Evolutionary conservation across 1,284 basidiomycete genomes (phyloP), one percentile per base, ranked within the genome.

Genomic region (Lentinula novae-zelandiae): DNA sequence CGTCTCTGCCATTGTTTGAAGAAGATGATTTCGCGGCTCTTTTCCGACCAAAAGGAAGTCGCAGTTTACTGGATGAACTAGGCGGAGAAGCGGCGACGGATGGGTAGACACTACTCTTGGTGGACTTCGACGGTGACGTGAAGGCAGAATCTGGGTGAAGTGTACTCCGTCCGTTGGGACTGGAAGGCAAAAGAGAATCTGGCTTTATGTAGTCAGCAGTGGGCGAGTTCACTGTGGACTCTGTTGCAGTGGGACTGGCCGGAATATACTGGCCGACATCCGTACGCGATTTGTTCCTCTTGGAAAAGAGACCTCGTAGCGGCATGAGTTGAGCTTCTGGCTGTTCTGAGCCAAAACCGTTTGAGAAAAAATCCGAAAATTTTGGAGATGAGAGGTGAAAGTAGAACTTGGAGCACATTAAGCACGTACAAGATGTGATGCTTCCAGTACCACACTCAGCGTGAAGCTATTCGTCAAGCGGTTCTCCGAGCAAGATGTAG

Each of bases 141-240:
- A 68, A 49, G n/a, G 53, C 63, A 56, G 63, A 66, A 39, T 69
- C 67, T 48, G 70, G 66, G 51, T 72, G 70, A 22, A 74, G 68
- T 20, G 62, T 63, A 57, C 54, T 67, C 60, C 67, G 67, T 50
- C 74, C 73, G 65, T 76, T 76, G 22, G 76, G 75, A 57, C 72
- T 71, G 22, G 72, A 71, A 31, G 75, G 75, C 8, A 72, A 55
- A 17, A 71, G 66, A 56, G 67, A 75, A 70, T 77, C 76, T 15
- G 76, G 67, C 12, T 72, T 70, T 57, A 78, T 71, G 66, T 78
- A 76, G 65, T 79, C 78, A 7, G 71, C 68, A 12, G 77, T 76
- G 12, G 77, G 72, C 4, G 80, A 79, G 20, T 76, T 75, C 0
- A 71, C 51, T 7, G 68, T 60, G 2, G 75, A 75, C 17, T 72